phyloP scores from a whole-genome alignment of 2,329 filamentous ascomycete species.

The Beauveria caledonica region DNA sequence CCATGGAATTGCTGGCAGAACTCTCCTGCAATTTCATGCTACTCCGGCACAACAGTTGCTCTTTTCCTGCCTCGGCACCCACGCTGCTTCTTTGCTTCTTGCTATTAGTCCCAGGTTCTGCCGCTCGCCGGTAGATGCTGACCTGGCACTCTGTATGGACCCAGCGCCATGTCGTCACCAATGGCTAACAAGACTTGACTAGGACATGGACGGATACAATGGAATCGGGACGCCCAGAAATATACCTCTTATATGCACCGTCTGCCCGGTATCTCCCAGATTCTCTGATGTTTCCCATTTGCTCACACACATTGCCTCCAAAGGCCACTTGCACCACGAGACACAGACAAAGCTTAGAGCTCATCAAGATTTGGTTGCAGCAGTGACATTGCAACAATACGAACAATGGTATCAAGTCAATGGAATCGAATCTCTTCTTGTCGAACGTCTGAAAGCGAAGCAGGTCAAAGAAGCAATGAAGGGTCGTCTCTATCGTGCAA shows the following conservation, averaged over 20 bases:
- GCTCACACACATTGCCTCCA: constrained; percentile 85
- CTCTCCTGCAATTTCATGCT: constrained; percentile 13
- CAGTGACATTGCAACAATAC: constrained; percentile 55
- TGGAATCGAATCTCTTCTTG: constrained; percentile 63
- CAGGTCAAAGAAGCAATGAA: constrained; percentile 54
- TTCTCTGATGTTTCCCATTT: constrained; percentile 91
- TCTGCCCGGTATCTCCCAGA: constrained; percentile 69
- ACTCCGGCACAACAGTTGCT: constrained; percentile 14
- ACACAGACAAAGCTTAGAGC: constrained; percentile 73
- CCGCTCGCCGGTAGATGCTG: background rate
- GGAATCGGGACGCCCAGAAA: constrained; percentile 18
- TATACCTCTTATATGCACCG: constrained; percentile 69
- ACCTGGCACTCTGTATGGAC: constrained; percentile 1
- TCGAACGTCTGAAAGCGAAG: constrained; percentile 70
- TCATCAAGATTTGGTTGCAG: constrained; percentile 57
- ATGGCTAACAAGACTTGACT: constrained; percentile 12
- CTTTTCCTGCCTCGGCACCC: constrained; percentile 18
- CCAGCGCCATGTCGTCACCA: background rate
- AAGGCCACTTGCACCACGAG: constrained; percentile 78
- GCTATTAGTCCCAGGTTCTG: constrained; percentile 2
- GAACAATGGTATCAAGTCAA: constrained; percentile 70
- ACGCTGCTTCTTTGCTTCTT: constrained; percentile 14
- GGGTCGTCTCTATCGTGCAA: constrained; percentile 38
- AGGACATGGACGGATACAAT: constrained; percentile 28
- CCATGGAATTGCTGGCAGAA: background rate